Evolutionary conservation across 2,329 filamentous ascomycete genomes (phyloP), one percentile per base, ranked within the genome.

Genomic region (Magnaporthiopsis rhizophila): DNA sequence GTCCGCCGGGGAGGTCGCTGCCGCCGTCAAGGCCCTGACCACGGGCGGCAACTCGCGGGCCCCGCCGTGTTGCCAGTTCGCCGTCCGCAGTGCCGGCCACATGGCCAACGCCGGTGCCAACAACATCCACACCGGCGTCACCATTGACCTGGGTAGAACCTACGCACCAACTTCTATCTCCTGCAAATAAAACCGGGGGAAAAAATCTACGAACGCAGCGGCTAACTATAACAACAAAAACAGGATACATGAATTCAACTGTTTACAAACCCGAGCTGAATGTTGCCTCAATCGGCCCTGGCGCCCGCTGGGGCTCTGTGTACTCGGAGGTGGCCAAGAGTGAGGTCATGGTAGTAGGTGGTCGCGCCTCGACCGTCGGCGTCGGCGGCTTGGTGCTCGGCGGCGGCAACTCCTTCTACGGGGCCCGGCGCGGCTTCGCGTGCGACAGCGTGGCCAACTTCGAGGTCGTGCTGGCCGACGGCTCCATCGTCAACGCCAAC

Each of bases 381-480:
- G 70, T 72, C 7, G 71, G 67, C 12, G 73, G 72, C 12, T 68
- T 73, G 36, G 56, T 72, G 12, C 63, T 69, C 1, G 72, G 72
- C 11, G 71, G 72, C 15, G 72, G 72, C 24, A 70, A 69, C 61
- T 70, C 69, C n/a, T 73, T 70, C 65, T 70, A 71, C 65, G 64
- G 68, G 2, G 65, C 65, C 18, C 59, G 61, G 7, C 60, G 73
- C 38, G 80, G 80, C 1, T 76, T 77, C 36, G 75, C 72, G 28
- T 78, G 75, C 65, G 78, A 80, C 65, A 76, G 73, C 50, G 72
- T 80, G 9, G 65, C 71, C 8, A 73, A 73, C 60, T 78, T 71
- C 62, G 73, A 80, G 65, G 73, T 81, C 32, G 78, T 82, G 3
- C 73, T 80, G 1, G 75, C 76, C 0, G 70, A 75, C 64, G 79